Conservation (phyloP, 306 rosid genomes). For the Elaeagnus macrophylla region DNA sequence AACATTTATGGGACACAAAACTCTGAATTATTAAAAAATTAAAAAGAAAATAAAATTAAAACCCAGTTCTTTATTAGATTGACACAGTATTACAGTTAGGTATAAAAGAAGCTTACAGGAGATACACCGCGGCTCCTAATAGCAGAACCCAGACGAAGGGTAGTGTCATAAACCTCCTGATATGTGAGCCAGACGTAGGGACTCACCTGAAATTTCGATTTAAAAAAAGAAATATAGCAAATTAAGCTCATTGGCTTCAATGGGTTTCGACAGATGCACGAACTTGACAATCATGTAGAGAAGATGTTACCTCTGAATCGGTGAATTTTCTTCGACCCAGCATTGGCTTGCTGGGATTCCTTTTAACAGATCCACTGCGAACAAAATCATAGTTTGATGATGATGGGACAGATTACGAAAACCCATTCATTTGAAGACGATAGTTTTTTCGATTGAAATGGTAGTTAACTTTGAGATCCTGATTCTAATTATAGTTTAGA, state of each 20-base stretch:
- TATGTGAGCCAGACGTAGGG: constrained; percentile 44
- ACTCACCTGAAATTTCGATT: constrained; percentile 29
- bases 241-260: constrained; percentile 7
- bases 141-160: constrained; percentile 60
- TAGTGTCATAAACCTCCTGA: constrained; percentile 53
- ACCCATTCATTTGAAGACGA: too few relatives aligned
- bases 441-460: too few relatives aligned
- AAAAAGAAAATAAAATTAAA: not conserved
- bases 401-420: too few relatives aligned
- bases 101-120: constrained; percentile 44
- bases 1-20: constrained; percentile 1
- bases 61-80: not conserved
- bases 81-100: not conserved
- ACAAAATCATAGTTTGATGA: constrained; percentile 16
- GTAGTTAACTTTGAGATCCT: too few relatives aligned
- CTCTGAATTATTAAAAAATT: too few relatives aligned
- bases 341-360: constrained; percentile 51
- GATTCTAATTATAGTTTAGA: too few relatives aligned
- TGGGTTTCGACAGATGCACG: not conserved
- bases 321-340: constrained; percentile 61
- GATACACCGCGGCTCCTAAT: constrained; percentile 51
- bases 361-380: constrained; percentile 65
- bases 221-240: not conserved
- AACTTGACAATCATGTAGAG: not conserved
- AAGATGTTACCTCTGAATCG: constrained; percentile 49